Percentiles rank a stretch among this genome's conserved stretches.
These are phyloP conservation scores for Candida xyloterini DNA, from an alignment of 805 yeast genomes.

Conservation along the genomic window DNA sequence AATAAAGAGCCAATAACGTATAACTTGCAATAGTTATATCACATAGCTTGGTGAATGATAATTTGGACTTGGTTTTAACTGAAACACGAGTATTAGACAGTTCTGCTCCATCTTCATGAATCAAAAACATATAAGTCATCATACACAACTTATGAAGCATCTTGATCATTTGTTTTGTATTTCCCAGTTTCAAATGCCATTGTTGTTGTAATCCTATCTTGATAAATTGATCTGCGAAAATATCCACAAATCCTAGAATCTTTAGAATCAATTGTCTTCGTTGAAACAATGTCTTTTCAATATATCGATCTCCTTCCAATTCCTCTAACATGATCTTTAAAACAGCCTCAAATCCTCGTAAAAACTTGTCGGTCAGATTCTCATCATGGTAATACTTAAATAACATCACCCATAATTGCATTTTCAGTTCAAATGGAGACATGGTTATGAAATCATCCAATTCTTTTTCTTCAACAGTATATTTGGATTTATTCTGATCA, in stretches of 20 bases:
- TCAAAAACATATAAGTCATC: slow-evolving; percentile 45
- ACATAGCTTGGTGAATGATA: slow-evolving; percentile 44
- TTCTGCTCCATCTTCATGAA: slow-evolving; percentile 50
- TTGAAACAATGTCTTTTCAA: slow-evolving; percentile 25
- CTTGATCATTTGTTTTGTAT: slow-evolving; percentile 14
- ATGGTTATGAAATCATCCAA: slow-evolving; percentile 58
- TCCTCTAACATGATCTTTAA: slow-evolving; percentile 44
- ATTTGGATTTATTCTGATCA: slow-evolving; percentile 30
- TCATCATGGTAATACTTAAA: slow-evolving; percentile 49
- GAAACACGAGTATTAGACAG: slow-evolving; percentile 39
- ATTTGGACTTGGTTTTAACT: slow-evolving; percentile 39
- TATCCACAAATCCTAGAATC: slow-evolving; percentile 52
- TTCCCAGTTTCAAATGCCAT: slow-evolving; percentile 33
- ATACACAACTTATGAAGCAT: slow-evolving; percentile 35
- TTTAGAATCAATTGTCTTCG: slow-evolving; percentile 45
- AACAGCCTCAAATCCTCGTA: slow-evolving; percentile 50
- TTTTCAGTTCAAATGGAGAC: slow-evolving; percentile 62
- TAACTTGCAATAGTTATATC: slow-evolving; percentile 41
- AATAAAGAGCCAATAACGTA: slow-evolving; percentile 40
- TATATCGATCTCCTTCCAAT: slow-evolving; percentile 28
- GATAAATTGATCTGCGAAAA: slow-evolving; percentile 41
- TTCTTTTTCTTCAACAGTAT: slow-evolving; percentile 42
- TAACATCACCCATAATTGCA: slow-evolving; percentile 74
- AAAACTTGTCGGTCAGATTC: slow-evolving; percentile 34
- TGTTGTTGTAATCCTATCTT: slow-evolving; percentile 23